Conservation (phyloP, 2,329 filamentous ascomycete genomes). For the Eutypella sp. region DNA sequence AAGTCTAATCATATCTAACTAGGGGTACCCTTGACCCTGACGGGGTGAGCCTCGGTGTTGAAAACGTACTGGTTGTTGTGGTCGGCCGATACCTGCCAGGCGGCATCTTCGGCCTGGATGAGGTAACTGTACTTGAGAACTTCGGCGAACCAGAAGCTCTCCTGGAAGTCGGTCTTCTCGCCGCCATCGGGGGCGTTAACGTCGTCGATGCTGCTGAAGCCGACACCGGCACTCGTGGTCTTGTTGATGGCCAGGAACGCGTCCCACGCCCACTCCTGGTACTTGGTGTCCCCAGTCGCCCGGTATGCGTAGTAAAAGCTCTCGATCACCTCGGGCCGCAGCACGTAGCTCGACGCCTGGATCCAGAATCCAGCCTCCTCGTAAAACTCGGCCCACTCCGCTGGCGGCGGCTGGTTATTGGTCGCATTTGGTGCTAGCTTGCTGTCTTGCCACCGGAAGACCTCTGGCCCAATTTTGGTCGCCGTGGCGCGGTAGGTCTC, state of each 20-base stretch:
- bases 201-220: slow-evolving; percentile 61
- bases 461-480: slow-evolving; percentile 73
- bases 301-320: slow-evolving; percentile 84
- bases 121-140: slow-evolving; percentile 81
- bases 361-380: slow-evolving; percentile 68
- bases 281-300: slow-evolving; percentile 67
- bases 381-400: slow-evolving; percentile 55
- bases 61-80: slow-evolving; percentile 47
- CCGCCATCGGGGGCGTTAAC: slow-evolving; percentile 63
- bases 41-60: slow-evolving; percentile 38
- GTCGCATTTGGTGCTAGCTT: slow-evolving; percentile 27
- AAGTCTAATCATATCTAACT: slow-evolving; percentile 12
- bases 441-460: slow-evolving; percentile 57
- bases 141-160: slow-evolving; percentile 86
- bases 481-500: slow-evolving; percentile 64
- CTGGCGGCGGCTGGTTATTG: slow-evolving; percentile 39
- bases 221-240: slow-evolving; percentile 58
- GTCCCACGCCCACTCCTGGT: slow-evolving; percentile 81
- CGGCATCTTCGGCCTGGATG: slow-evolving; percentile 58
- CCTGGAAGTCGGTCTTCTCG: slow-evolving; percentile 63
- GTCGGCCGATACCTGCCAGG: slow-evolving; percentile 43
- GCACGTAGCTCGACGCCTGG: slow-evolving; percentile 53
- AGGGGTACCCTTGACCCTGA: slow-evolving; percentile 22
- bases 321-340: slow-evolving; percentile 79
- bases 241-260: slow-evolving; percentile 65